Base-by-base conservation (phyloP, 768 basidiomycete species). In the Phaeolepiota aurea region DNA sequence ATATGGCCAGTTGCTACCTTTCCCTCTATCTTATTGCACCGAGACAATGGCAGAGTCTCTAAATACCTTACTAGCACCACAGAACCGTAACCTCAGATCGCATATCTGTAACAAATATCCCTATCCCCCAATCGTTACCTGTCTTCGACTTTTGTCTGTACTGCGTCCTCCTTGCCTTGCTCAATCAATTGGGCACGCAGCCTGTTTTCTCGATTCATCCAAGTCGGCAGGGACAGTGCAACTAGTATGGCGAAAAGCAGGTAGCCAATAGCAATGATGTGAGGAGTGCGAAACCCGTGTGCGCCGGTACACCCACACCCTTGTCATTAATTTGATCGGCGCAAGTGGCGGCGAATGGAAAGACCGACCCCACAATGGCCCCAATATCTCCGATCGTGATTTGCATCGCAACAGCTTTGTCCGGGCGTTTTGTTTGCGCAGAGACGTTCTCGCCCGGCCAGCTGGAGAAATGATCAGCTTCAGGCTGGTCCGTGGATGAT, bases 361-460 rank as follows among this genome's bases (percentile, higher is more conserved):
- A 3, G 5, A 40, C 57, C 18, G 51, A 66, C 59, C 67, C 78
- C 34, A 69, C 67, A 31, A 79, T 72, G 13, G 78, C 76, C 2
- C 76, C 79, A 23, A 76, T 59, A 45, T 81, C 74, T 10, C 77
- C 77, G 9, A 81, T 69, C 5, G 72, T 74, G 36, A 82, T 79
- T 50, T 81, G 80, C 67, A 76, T 69, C 1, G 75, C 79, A 3
- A 77, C 66, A 1, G 74, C 74, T n/a, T n/a, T n/a, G 2, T 77
- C 66, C 0, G 79, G 77, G 10, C 79, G 69, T 52, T 81, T 80
- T 3, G 78, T 81, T 48, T 81, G 79, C 9, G 72, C 74, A 10
- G 77, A 77, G n/a, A 82, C 76, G 46, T 81, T 81, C 55, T 82
- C 79, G 13, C 72, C 66, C 1, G 77, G 76, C 75, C 79, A 80